Base-by-base conservation (phyloP, 2,329 filamentous ascomycete genomes). In the Bretziella fagacearum region DNA sequence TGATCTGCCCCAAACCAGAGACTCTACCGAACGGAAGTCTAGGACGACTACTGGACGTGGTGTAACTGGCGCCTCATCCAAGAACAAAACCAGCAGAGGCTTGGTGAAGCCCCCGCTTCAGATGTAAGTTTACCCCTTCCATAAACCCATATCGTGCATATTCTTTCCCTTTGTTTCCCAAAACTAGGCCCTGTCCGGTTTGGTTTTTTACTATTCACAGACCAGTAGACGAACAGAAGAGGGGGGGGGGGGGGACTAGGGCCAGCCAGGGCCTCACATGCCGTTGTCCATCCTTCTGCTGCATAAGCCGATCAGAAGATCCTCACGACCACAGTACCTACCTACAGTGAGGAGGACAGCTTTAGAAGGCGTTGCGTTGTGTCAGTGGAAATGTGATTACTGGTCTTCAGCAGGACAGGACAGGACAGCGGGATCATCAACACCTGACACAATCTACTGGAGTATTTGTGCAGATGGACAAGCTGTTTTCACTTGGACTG, bases 21-120 rank as follows among this genome's bases (percentile, higher is more conserved):
- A 42, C 43, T 30, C 43, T 4, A 29, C 44, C 15, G n/a, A 27
- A 13, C 43, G 48, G 29, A 45, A 39, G 33, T 27, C 37, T 17
- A 46, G 46, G 18, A 2, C 5, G 10, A 18, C 37, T 32, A n/a
- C n/a, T n/a, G n/a, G 35, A 37, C 48, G 48, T 35, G 43, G 48
- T 50, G 48, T 29, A 39, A 50, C 43, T 20, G 17, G 37, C 26
- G 41, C 25, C 20, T 29, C 37, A n/a, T n/a, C n/a, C n/a, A 40
- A 33, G 30, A 33, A 33, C 30, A 33, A 11, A 33, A 10, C 30
- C 6, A 33, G 11, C 11, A 23, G 40, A 30, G 40, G 40, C 10
- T 23, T 26, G 17, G 40, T 43, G 40, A 43, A 43, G 27, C 40
- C 40, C 8, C 40, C 40, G 20, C 40, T 43, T 8, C 20, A 22